These are phyloP conservation scores for Parathielavia appendiculata DNA, from an alignment of 495 filamentous ascomycete genomes.

Conservation along the genomic window DNA sequence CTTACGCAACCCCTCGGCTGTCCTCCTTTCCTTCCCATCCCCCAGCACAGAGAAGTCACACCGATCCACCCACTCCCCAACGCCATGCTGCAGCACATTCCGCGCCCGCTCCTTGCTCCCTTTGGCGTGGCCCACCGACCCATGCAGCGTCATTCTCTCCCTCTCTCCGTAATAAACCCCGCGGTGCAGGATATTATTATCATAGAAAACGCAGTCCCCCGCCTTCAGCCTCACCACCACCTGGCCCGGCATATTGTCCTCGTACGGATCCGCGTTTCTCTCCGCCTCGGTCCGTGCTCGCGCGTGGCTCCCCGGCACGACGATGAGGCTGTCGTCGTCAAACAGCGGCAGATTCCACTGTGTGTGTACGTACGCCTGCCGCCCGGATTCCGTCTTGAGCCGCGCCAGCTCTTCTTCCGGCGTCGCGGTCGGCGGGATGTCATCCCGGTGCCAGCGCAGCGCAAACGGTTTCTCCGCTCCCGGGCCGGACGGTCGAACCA, in stretches of 20 bases:
- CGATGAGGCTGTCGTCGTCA: constrained; percentile 59
- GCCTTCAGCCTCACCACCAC: constrained; percentile 57
- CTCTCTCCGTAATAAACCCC: constrained; percentile 60
- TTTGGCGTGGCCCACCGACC: constrained; percentile 62
- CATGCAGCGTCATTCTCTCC: constrained; percentile 74
- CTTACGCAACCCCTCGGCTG: constrained; percentile 50
- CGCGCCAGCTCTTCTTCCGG: constrained; percentile 50
- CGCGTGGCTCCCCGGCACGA: constrained; percentile 65
- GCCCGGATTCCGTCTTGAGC: constrained; percentile 27
- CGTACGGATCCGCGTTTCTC: constrained; percentile 56
- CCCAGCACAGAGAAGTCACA: constrained; percentile 49
- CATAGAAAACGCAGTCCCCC: constrained; percentile 77
- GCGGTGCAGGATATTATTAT: constrained; percentile 82
- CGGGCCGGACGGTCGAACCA: constrained; percentile 52
- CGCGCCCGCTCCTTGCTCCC: constrained; percentile 55
- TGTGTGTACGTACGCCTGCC: constrained; percentile 46
- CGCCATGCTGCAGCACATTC: constrained; percentile 82
- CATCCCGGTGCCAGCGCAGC: constrained; percentile 75
- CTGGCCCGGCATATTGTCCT: constrained; percentile 53
- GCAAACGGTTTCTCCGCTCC: constrained; percentile 47
- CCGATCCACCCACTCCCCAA: constrained; percentile 64
- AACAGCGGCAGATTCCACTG: constrained; percentile 77
- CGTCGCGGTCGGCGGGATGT: constrained; percentile 55
- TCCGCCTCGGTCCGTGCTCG: constrained; percentile 62
- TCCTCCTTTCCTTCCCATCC: constrained; percentile 47